Conservation (phyloP, 805 yeast species). For the Danielia oregonensis region DNA sequence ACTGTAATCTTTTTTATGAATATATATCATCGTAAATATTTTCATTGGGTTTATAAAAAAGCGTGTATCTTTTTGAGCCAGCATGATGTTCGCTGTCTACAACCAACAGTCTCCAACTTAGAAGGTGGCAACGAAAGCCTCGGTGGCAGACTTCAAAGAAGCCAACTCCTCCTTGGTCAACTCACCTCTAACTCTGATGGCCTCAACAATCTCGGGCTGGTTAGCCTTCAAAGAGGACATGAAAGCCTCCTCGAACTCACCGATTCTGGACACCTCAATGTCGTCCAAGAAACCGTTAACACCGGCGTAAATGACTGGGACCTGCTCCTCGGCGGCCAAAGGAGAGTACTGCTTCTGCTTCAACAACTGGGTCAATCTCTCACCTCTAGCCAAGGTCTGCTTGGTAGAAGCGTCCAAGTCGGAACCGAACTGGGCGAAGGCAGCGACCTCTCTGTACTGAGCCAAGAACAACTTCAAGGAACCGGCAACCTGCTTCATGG, state of each 20-base stretch:
- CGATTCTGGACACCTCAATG: constrained; percentile 80
- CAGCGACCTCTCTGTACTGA: constrained; percentile 99
- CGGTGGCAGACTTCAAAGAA: constrained; percentile 86
- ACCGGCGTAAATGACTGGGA: constrained; percentile 98
- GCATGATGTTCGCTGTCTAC: constrained; percentile 1
- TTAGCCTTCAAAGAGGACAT: constrained; percentile 87
- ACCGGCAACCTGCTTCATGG: constrained; percentile 99
- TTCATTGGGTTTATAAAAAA: constrained; percentile 7
- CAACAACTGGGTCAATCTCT: constrained; percentile 97
- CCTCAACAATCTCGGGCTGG: constrained; percentile 77
- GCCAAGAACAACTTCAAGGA: constrained; percentile 99
- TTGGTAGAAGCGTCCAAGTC: constrained; percentile 99
- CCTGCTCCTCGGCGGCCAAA: constrained; percentile 98
- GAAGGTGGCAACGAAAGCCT: constrained; percentile 90
- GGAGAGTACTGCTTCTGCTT: constrained; percentile 98
- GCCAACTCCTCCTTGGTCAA: constrained; percentile 83
- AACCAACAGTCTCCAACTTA: constrained; percentile 18
- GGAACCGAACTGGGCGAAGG: constrained; percentile 99
- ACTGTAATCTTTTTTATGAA: constrained; percentile 3
- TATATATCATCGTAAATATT: constrained; percentile 16
- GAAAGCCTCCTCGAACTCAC: constrained; percentile 90
- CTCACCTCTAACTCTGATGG: constrained; percentile 87
- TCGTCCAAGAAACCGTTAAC: constrained; percentile 97
- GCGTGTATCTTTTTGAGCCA: constrained; percentile 15
- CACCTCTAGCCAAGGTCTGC: constrained; percentile 99